These are phyloP conservation scores for Nemania bipapillata DNA, from an alignment of 2,329 filamentous ascomycete species.

Conservation along the genomic window DNA sequence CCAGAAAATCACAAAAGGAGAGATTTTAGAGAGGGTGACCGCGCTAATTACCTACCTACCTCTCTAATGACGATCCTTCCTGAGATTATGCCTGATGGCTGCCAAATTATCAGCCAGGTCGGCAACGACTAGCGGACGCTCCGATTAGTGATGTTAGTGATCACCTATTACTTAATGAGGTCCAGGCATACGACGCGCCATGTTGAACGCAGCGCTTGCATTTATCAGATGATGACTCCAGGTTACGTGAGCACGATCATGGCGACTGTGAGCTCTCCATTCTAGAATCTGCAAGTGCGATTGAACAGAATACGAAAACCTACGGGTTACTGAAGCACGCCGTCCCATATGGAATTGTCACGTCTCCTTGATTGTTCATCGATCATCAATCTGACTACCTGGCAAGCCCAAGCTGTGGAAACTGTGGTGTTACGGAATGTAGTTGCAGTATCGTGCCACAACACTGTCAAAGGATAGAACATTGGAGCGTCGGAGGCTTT, in stretches of 20 bases:
- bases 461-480: conserved; percentile 26
- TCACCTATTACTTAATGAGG: conserved; percentile 24
- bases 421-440: conserved; percentile 26
- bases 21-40: conserved; percentile 20
- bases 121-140: conserved; percentile 23
- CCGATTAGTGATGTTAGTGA: conserved; percentile 21
- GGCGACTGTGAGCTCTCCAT: conserved; percentile 21
- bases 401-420: conserved; percentile 27
- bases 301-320: conserved; percentile 23
- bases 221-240: conserved; percentile 25
- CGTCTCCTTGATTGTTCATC: conserved; percentile 24
- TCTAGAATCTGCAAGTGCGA: conserved; percentile 23
- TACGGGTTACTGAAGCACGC: conserved; percentile 27
- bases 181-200: conserved; percentile 25
- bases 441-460: conserved; percentile 23
- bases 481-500: conserved; percentile 21
- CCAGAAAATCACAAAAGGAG: conserved; percentile 24
- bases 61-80: conserved; percentile 19
- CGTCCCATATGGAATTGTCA: conserved; percentile 22
- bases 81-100: conserved; percentile 23
- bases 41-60: conserved; percentile 20
- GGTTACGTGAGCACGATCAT: conserved; percentile 24
- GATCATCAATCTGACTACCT: conserved; percentile 21
- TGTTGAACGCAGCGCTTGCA: conserved; percentile 24
- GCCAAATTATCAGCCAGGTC: conserved; percentile 25